These are phyloP conservation scores for Colletotrichum filicis DNA, from an alignment of 2,329 filamentous ascomycete species.

Conservation along the genomic window DNA sequence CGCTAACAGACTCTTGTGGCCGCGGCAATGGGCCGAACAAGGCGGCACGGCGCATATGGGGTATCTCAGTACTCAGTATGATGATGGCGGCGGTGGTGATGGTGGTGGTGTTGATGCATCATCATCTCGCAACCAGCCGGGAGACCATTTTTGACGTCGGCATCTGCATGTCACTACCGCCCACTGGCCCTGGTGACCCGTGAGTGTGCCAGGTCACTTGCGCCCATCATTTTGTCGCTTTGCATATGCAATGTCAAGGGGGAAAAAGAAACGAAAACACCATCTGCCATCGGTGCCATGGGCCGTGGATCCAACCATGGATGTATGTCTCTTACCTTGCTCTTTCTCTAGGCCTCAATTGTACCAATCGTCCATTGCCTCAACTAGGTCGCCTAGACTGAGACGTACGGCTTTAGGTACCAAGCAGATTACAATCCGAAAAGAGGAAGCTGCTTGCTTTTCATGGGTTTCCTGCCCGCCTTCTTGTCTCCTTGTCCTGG, in stretches of 20 bases:
- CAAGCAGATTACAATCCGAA: not conserved
- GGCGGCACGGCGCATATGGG: not conserved
- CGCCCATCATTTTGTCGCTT: not conserved
- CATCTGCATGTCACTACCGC: not conserved
- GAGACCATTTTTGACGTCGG: not conserved
- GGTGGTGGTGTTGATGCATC: constrained; percentile 1
- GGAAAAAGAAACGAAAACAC: not conserved
- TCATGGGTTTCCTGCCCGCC: not conserved
- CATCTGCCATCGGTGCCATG: too few relatives aligned
- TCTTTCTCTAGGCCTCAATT: not conserved
- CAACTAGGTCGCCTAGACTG: not conserved
- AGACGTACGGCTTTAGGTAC: not conserved
- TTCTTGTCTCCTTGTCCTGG: not conserved
- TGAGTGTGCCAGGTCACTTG: too few relatives aligned
- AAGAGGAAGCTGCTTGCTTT: not conserved
- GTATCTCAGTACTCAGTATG: too few relatives aligned
- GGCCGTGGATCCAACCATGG: too few relatives aligned
- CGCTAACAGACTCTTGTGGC: constrained; percentile 26
- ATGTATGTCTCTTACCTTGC: not conserved
- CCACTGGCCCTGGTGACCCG: too few relatives aligned
- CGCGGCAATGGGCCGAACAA: constrained; percentile 28
- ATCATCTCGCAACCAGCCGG: not conserved
- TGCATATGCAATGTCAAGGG: constrained; percentile 1
- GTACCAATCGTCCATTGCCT: too few relatives aligned
- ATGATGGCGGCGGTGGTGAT: not conserved